Percentiles rank a stretch among this genome's conserved stretches.
Evolutionary conservation across 2,329 filamentous ascomycete genomes (phyloP).

Genomic region (Trichoderma lentiforme): DNA sequence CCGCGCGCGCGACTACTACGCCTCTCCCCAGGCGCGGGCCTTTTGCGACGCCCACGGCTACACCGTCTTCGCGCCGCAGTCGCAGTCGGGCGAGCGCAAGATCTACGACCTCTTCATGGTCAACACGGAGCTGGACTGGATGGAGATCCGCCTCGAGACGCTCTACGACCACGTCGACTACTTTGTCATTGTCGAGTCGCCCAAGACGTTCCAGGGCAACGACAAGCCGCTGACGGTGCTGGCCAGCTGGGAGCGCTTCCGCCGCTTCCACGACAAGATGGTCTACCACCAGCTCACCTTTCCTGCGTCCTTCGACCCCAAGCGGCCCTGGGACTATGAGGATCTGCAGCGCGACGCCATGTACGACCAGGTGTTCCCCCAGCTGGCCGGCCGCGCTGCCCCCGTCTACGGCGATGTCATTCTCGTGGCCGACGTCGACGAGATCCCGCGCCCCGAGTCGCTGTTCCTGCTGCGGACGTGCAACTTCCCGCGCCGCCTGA

Average conservation of each 20-base stretch:
- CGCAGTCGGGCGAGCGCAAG: conserved; percentile 29
- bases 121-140: conserved; percentile 62
- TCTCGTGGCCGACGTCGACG: conserved; percentile 59
- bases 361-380: conserved; percentile 54
- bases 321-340: conserved; percentile 48
- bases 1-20: conserved; percentile 26
- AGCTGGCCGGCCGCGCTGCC: conserved; percentile 39
- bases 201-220: conserved; percentile 55
- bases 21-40: conserved; percentile 26
- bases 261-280: conserved; percentile 55
- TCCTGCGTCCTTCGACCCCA: conserved; percentile 38
- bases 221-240: conserved; percentile 53
- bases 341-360: conserved; percentile 54
- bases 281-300: conserved; percentile 55
- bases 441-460: conserved; percentile 53
- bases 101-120: conserved; percentile 57
- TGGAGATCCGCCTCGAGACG: conserved; percentile 61
- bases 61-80: conserved; percentile 27
- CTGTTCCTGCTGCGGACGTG: conserved; percentile 49
- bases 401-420: conserved; percentile 52
- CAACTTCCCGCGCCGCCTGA: conserved; percentile 50
- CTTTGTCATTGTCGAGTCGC: conserved; percentile 61
- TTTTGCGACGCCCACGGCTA: conserved; percentile 36
- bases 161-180: conserved; percentile 59
- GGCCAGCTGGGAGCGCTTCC: conserved; percentile 51